Base-by-base conservation (phyloP, 2,329 filamentous ascomycete genomes). In the Bimuria novae-zelandiae region DNA sequence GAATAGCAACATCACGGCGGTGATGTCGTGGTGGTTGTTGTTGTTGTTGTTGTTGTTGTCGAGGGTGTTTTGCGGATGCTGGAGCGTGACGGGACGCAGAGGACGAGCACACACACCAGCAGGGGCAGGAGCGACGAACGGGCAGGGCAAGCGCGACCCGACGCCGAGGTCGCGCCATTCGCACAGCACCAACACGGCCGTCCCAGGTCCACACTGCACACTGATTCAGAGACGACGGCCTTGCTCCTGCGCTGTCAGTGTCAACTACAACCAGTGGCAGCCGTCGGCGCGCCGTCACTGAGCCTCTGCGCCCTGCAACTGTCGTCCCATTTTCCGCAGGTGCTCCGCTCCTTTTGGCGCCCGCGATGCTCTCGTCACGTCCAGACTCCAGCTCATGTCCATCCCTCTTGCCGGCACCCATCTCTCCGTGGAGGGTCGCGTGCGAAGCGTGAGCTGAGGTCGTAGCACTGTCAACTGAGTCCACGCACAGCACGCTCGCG, bases 1-100 rank as follows among this genome's bases (percentile, higher is more conserved):
- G 59, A 64, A 63, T 62, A 65, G 63, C 52, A 61, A 36, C 52
- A 42, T 40, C 40, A 55, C 27, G 29, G 30, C 22, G 40, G 32
- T 32, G 36, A 30, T 16, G 44, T 42, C 40, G 54, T 39, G 22
- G 46, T 22, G 19, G 27, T 12, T 7, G 10, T 47, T 22, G 10
- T 40, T 23, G 19, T 11, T 23, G 33, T 32, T 16, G 32, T 8
- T 10, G 5, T n/a, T 32, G 21, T 6, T 23, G 36, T 10, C 17
- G 17, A 39, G 27, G 12, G 25, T 39, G 19, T 4, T 16, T 5
- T 29, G 3, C 4, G 40, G 30, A 33, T n/a, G 4, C 12, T 33
- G 30, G 4, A 12, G 17, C 14, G 3, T n/a, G 17, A 7, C 33
- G 14, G 8, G 33, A 33, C 11, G n/a, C 30, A 33, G 30, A 33